Evolutionary conservation across 805 yeast species (phyloP).

Genomic region (Teunomyces kruisii): DNA sequence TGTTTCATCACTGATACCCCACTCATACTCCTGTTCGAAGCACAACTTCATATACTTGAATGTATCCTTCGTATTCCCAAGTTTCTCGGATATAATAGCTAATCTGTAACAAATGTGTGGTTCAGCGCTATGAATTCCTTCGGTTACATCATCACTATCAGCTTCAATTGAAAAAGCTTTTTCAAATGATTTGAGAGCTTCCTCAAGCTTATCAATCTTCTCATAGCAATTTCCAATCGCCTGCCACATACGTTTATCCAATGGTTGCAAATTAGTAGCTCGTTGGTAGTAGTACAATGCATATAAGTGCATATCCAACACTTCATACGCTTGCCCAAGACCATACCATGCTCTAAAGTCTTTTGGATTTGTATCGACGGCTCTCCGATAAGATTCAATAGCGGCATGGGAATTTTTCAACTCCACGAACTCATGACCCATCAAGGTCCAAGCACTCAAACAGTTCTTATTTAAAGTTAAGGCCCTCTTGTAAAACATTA

Average conservation of each 20-base stretch:
- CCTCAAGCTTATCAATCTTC: constrained; percentile 65
- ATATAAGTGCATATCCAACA: constrained; percentile 89
- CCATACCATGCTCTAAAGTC: constrained; percentile 99
- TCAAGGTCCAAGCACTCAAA: constrained; percentile 91
- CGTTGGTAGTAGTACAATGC: constrained; percentile 90
- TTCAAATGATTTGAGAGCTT: constrained; percentile 78
- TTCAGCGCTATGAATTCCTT: constrained; percentile 42
- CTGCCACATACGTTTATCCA: constrained; percentile 94
- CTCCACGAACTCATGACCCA: constrained; percentile 99
- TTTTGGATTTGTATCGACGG: constrained; percentile 82
- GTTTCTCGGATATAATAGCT: constrained; percentile 63
- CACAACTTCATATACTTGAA: constrained; percentile 65
- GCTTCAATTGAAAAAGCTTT: constrained; percentile 63
- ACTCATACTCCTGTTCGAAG: constrained; percentile 60
- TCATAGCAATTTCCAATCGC: constrained; percentile 90
- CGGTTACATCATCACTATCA: constrained; percentile 15
- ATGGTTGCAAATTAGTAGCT: constrained; percentile 84
- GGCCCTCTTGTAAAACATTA: constrained; percentile 89
- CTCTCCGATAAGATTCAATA: constrained; percentile 89
- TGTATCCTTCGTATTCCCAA: constrained; percentile 54
- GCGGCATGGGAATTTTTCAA: constrained; percentile 96
- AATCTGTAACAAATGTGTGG: constrained; percentile 61
- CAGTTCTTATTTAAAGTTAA: constrained; percentile 76
- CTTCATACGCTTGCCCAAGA: constrained; percentile 96
- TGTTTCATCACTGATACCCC: constrained; percentile 70